Percentiles rank a stretch among this genome's conserved stretches.
Evolutionary conservation across 768 basidiomycete genomes (phyloP).

Genomic region (Phanerochaete sordida): DNA sequence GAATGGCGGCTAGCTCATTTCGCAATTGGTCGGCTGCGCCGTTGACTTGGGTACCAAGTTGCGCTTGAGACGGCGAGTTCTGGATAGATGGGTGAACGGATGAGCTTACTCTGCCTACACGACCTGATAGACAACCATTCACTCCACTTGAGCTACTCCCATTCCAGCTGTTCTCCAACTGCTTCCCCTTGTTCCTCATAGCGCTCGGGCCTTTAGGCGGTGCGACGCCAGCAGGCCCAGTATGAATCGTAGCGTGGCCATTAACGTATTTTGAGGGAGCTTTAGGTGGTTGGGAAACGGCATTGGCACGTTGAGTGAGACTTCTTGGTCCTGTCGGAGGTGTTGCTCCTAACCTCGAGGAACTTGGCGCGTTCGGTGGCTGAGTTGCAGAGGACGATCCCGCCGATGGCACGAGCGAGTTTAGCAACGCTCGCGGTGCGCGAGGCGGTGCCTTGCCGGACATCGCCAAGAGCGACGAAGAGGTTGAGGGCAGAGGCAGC

Average conservation of each 20-base stretch:
- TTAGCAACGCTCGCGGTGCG: constrained; percentile 67
- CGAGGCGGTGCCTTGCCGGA: constrained; percentile 77
- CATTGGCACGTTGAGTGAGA: constrained; percentile 33
- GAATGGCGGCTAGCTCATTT: constrained; percentile 10
- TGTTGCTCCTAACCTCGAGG: constrained; percentile 44
- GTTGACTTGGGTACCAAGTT: constrained; percentile 15
- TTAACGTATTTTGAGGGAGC: constrained; percentile 41
- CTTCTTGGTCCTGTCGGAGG: constrained; percentile 70
- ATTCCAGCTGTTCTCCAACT: constrained; percentile 33
- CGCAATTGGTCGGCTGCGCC: constrained; percentile 7
- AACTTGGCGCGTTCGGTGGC: constrained; percentile 25
- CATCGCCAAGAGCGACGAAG: constrained; percentile 38
- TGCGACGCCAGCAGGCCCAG: constrained; percentile 23
- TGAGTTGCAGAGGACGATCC: constrained; percentile 30
- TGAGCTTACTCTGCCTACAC: constrained; percentile 15
- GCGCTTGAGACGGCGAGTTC: constrained; percentile 10
- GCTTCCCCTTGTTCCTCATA: constrained; percentile 37
- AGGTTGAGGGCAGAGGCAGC: constrained; percentile 1
- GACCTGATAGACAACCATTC: constrained; percentile 14
- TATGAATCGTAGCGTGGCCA: constrained; percentile 31
- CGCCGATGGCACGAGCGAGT: constrained; percentile 33
- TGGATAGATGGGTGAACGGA: constrained; percentile 4
- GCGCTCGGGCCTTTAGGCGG: constrained; percentile 31
- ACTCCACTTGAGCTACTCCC: constrained; percentile 29
- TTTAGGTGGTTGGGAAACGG: constrained; percentile 18